Conservation (phyloP, 257 asterid genomes). For the Solanum piurae region DNA sequence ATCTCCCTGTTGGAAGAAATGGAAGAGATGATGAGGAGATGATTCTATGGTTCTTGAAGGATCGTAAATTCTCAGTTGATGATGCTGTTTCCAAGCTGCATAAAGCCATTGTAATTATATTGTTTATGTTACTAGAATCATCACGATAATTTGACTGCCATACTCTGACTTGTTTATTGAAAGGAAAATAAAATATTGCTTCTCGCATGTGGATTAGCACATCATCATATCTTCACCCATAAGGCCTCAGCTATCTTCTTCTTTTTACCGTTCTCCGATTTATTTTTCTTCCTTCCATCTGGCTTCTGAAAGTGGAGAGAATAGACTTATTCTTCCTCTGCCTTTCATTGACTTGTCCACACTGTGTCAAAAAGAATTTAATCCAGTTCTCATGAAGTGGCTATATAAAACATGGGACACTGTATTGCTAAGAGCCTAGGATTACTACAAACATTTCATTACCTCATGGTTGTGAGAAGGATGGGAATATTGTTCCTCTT, state of each 20-base stretch:
- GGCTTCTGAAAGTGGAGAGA: background rate
- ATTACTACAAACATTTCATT: background rate
- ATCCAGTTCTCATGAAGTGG: background rate
- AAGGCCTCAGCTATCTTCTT: background rate
- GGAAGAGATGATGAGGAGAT: constrained; percentile 93
- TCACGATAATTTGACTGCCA: background rate
- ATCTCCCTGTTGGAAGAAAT: constrained; percentile 71
- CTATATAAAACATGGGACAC: background rate
- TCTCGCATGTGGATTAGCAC: background rate
- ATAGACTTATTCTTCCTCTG: background rate
- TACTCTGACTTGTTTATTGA: background rate
- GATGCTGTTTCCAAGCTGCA: constrained; percentile 66
- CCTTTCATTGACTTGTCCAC: background rate
- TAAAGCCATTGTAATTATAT: constrained; percentile 72
- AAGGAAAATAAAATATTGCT: background rate
- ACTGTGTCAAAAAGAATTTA: background rate
- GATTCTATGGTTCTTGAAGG: constrained; percentile 91
- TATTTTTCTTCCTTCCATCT: background rate
- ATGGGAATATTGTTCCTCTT: background rate
- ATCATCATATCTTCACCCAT: background rate
- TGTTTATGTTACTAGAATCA: background rate
- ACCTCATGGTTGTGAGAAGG: background rate
- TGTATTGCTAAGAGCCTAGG: no score
- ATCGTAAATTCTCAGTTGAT: constrained; percentile 64
- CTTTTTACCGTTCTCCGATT: background rate